Percentiles rank a stretch among this genome's conserved stretches.
Evolutionary conservation across 2,329 filamentous ascomycete species (phyloP).

Genomic region (Xylaria sp.): DNA sequence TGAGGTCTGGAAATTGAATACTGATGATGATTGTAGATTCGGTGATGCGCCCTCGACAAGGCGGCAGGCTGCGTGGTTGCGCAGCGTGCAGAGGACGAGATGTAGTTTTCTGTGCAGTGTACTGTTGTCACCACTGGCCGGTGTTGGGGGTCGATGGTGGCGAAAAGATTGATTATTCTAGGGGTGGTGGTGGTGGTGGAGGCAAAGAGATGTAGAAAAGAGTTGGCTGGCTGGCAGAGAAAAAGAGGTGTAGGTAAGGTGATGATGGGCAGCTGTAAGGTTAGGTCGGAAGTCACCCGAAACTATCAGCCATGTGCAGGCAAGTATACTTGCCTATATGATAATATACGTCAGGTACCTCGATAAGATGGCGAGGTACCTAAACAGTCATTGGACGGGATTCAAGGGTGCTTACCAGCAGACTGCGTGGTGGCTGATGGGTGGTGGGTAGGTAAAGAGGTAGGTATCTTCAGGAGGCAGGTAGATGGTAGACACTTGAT

Average conservation of each 20-base stretch:
- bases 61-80: too few species aligned
- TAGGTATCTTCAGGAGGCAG: slow-evolving; percentile 3
- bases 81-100: too few species aligned
- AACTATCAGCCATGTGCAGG: not conserved
- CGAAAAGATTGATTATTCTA: not conserved
- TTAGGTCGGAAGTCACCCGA: too few species aligned
- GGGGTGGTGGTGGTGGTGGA: not conserved
- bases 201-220: not conserved
- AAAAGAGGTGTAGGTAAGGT: not conserved
- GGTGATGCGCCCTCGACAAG: not conserved
- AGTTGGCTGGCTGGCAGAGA: not conserved
- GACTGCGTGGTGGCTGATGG: too few species aligned
- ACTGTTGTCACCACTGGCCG: not conserved
- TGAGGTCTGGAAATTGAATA: slow-evolving; percentile 14
- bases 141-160: not conserved
- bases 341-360: too few species aligned
- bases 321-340: not conserved
- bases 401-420: too few species aligned
- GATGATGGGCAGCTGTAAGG: not conserved
- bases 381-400: not conserved
- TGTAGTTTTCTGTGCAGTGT: not conserved
- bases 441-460: not conserved
- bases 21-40: not conserved
- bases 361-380: not conserved
- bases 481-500: not conserved